Conservation (phyloP, 208 protist genomes). For the Tritrichomonas musculus region DNA sequence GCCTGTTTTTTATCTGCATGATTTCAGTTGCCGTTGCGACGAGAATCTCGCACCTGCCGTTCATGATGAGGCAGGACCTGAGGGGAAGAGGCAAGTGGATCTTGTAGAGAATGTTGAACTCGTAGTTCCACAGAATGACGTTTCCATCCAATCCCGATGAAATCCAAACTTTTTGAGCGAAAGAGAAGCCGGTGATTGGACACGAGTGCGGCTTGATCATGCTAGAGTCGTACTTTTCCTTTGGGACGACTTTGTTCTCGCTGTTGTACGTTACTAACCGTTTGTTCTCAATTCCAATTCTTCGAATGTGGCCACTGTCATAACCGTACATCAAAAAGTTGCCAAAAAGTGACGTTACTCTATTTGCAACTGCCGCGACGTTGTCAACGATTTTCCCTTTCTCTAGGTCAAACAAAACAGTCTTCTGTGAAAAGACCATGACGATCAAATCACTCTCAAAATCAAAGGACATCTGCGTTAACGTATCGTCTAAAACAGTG, state of each 20-base stretch:
- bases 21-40: background rate
- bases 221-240: too few relatives aligned
- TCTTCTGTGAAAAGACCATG: background rate
- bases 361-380: background rate
- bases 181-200: background rate
- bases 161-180: background rate
- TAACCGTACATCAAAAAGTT: background rate
- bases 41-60: background rate
- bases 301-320: background rate
- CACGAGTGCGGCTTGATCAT: background rate
- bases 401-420: background rate
- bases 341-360: background rate
- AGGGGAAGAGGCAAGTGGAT: background rate
- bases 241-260: background rate
- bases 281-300: background rate
- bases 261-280: background rate
- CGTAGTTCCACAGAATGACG: background rate
- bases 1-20: background rate
- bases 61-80: background rate
- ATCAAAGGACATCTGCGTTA: background rate
- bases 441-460: background rate
- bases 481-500: background rate
- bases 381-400: background rate
- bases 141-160: background rate
- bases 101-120: background rate